phyloP scores from a whole-genome alignment of 2,329 filamentous ascomycete genomes.

The Apiospora arundinis region DNA sequence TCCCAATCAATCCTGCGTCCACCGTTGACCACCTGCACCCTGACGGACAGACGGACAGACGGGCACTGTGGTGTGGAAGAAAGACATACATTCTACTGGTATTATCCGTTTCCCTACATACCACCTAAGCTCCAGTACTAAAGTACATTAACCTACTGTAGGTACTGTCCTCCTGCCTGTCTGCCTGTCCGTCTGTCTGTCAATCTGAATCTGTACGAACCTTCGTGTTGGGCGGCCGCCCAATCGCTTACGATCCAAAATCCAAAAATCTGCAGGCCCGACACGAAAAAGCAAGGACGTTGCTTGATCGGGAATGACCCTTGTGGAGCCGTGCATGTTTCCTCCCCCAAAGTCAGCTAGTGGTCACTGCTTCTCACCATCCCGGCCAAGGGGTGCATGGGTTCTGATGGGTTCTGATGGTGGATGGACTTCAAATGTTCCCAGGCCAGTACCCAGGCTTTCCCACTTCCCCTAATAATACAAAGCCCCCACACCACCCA shows the following conservation, averaged over 20 bases:
- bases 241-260: background rate
- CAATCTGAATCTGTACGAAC: background rate
- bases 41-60: background rate
- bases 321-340: slow-evolving; percentile 8
- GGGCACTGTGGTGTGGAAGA: background rate
- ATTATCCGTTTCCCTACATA: background rate
- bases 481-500: slow-evolving; percentile 4
- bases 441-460: too few species aligned
- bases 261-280: slow-evolving; percentile 4
- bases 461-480: slow-evolving; percentile 13
- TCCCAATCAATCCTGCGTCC: background rate
- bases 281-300: slow-evolving; percentile 16
- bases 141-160: too few species aligned
- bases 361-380: background rate
- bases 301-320: slow-evolving; percentile 13
- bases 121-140: too few species aligned
- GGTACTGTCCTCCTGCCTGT: too few species aligned
- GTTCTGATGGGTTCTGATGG: too few species aligned
- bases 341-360: slow-evolving; percentile 12
- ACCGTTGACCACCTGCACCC: too few species aligned
- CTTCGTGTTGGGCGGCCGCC: slow-evolving; percentile 9
- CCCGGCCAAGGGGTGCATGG: slow-evolving; percentile 9
- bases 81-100: slow-evolving; percentile 3
- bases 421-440: too few species aligned
- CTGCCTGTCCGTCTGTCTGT: background rate